phyloP scores from a whole-genome alignment of 345 rosid species.

The Bruguiera sexangula region DNA sequence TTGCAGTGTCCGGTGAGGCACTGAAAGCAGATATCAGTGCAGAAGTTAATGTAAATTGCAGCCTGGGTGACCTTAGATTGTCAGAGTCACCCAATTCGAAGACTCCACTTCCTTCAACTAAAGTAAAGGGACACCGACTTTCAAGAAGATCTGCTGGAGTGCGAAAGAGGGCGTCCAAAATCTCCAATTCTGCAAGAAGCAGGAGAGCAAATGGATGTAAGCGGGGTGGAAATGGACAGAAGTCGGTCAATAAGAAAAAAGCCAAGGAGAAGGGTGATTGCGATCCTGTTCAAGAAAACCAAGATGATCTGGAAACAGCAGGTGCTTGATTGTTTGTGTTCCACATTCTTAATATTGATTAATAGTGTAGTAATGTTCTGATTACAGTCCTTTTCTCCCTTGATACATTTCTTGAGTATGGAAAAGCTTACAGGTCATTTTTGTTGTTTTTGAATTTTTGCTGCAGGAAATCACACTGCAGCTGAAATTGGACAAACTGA shows the following conservation, averaged over 20 bases:
- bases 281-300: constrained; percentile 29
- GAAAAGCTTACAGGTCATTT: constrained; percentile 2
- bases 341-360: background rate
- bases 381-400: background rate
- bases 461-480: constrained; percentile 33
- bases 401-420: constrained; percentile 4
- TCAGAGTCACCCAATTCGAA: constrained; percentile 25
- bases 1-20: constrained; percentile 25
- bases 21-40: constrained; percentile 12
- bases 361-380: background rate
- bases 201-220: constrained; percentile 36
- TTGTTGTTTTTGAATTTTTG: constrained; percentile 13
- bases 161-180: constrained; percentile 46
- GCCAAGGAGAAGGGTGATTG: constrained; percentile 33
- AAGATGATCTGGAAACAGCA: constrained; percentile 40
- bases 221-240: constrained; percentile 30
- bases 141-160: constrained; percentile 42
- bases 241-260: constrained; percentile 34
- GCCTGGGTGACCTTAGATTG: constrained; percentile 11
- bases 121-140: constrained; percentile 28
- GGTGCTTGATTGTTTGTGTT: constrained; percentile 40
- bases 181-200: constrained; percentile 40
- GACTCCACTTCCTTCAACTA: constrained; percentile 31
- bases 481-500: constrained; percentile 30
- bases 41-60: constrained; percentile 22